Base-by-base conservation (phyloP, 2,329 filamentous ascomycete species). In the Arthrobotrys iridis region DNA sequence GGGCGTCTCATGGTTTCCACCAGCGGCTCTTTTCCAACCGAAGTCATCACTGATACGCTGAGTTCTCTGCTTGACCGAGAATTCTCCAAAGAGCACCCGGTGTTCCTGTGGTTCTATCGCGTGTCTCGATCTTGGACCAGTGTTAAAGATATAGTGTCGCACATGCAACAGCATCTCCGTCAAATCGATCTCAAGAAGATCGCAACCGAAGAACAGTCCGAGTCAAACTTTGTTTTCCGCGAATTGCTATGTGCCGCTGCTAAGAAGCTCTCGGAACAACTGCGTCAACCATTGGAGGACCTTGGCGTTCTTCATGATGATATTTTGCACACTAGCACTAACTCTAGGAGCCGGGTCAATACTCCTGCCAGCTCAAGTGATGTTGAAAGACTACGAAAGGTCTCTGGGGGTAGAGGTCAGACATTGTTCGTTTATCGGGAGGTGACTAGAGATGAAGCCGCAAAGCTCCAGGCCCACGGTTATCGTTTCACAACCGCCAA, bases 31-130 rank as follows among this genome's bases (percentile, higher is more conserved):
- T 81, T 93, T 8, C 91, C 91, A 2, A 89, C 86, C 45, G 87
- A 90, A 72, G 92, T 93, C 78, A 91, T 97, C 76, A 95, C 92
- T 0, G 90, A 90, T 81, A 89, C 89, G 11, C 93, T 92, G 80
- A 82, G 92, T 22, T 57, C 46, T 30, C 20, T 75, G 30, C 63
- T 75, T 8, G 48, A 55, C 30, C 58, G 52, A 45, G 87, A 89
- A 11, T 93, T 97, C 79, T 89, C 88, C 66, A 88, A 89, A 22
- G 87, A 88, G 0, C 92, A 96, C 80, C 88, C 91, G 0, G 88
- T 93, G 1, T 96, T 95, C 82, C 88, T 93, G 57, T 96, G 93
- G 93, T 90, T 95, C 79, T 96, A 91, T 80, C 88, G 91, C 67
- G 91, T 92, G 1, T 92, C 91, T 4, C 87, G 89, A 71, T 90